Evolutionary conservation across 2,329 filamentous ascomycete genomes (phyloP).

Genomic region (Aspergillus melleus): DNA sequence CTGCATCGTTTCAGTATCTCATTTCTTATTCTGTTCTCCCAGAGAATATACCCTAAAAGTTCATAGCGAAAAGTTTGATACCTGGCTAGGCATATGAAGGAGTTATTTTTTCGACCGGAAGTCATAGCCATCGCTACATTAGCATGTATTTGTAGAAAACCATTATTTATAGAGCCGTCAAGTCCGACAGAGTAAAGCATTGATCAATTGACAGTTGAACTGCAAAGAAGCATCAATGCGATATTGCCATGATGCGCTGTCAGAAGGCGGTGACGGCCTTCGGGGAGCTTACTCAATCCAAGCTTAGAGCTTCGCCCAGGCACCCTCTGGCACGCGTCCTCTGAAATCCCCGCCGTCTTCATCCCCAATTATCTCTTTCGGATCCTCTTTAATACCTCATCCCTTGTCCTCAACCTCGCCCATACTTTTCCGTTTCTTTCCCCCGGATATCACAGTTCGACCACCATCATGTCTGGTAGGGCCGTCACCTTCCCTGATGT

Average conservation of each 20-base stretch:
- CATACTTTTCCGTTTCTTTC: conserved; percentile 9
- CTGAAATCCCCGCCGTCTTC: conserved; percentile 22
- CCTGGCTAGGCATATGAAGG: conserved; percentile 11
- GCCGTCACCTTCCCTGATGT: conserved; percentile 10
- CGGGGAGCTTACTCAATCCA: conserved; percentile 29
- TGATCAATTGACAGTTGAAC: neutral
- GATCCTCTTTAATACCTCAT: conserved; percentile 10
- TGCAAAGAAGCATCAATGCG: neutral
- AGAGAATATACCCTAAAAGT: conserved; percentile 2
- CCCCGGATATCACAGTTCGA: conserved; percentile 12
- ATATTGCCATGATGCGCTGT: neutral
- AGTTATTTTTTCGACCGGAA: neutral
- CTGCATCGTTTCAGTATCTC: neutral
- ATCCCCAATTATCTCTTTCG: conserved; percentile 20
- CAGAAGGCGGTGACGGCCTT: conserved; percentile 31
- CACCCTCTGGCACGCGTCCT: conserved; percentile 39
- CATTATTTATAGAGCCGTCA: neutral
- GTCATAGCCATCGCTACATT: neutral
- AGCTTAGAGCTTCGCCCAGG: conserved; percentile 38
- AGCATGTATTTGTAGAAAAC: neutral
- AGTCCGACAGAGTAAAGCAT: neutral
- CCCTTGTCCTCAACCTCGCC: conserved; percentile 4
- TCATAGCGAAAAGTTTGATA: conserved; percentile 17
- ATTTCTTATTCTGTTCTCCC: neutral
- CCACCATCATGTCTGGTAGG: conserved; percentile 47